Conservation (phyloP, 495 filamentous ascomycete species). For the Hyaloscypha hepaticicola region DNA sequence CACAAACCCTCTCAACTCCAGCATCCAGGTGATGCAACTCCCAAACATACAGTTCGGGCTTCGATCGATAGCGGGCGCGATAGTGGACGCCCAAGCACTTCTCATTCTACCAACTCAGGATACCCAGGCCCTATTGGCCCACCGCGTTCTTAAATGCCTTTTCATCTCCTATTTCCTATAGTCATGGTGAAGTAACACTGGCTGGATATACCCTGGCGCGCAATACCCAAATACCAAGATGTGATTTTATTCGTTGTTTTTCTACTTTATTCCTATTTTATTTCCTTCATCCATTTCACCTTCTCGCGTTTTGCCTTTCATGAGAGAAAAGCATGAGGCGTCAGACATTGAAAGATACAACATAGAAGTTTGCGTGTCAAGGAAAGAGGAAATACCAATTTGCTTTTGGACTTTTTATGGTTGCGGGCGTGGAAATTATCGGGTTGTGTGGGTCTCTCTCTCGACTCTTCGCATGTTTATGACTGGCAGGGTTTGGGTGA, state of each 20-base stretch:
- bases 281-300: constrained; percentile 9
- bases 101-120: constrained; percentile 89
- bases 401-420: constrained; percentile 28
- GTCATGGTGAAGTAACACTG: constrained; percentile 31
- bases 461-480: constrained; percentile 13
- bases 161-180: constrained; percentile 28
- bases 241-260: constrained; percentile 23
- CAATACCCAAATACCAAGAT: constrained; percentile 33
- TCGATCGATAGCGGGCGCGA: constrained; percentile 91
- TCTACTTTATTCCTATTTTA: constrained; percentile 19
- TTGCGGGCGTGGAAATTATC: constrained; percentile 26
- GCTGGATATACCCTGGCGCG: constrained; percentile 37
- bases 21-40: constrained; percentile 74
- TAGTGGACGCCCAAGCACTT: constrained; percentile 88
- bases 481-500: not conserved
- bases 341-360: constrained; percentile 28
- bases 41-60: constrained; percentile 74
- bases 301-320: not conserved
- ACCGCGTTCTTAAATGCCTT: constrained; percentile 59
- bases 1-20: constrained; percentile 65
- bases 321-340: constrained; percentile 29
- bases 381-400: constrained; percentile 35
- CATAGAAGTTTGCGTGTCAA: constrained; percentile 28
- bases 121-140: constrained; percentile 87
- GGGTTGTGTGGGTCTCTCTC: constrained; percentile 2